Evolutionary conservation across 176 grass and related monocot genomes (phyloP), one percentile per base, ranked within the genome.

Genomic region (Avena sativa): DNA sequence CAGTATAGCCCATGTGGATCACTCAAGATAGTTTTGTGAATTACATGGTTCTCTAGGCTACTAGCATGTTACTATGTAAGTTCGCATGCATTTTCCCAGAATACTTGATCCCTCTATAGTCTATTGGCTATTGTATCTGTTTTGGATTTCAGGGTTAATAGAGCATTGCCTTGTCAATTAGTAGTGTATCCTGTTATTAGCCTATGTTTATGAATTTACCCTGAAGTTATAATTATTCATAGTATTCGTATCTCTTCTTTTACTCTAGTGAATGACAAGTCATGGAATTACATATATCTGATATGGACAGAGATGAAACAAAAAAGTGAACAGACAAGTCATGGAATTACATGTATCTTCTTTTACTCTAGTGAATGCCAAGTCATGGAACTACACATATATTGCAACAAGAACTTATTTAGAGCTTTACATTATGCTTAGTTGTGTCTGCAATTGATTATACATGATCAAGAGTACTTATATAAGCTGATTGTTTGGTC

Each of bases 11-110:
- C 19, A 16, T 52, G 49, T 50, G 49, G 49, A 50, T 40, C 23
- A 30, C 13, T 64, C 26, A 17, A n/a, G 26, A 34, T 38, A 40
- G 17, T 61, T 47, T 1, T 63, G 0, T 38, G 66, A 51, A 52
- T 6, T 38, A 36, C 15, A 9, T 69, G 38, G 23, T 34, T 36
- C 28, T 48, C 9, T 61, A 23, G n/a, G 57, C 57, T 74, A 44
- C 49, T 59, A 36, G 3, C 26, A 75, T 46, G 5, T 19, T 76
- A 2, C 9, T 66, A 4, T 34, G 4, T 34, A 55, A 47, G 11
- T 53, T 78, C 10, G 16, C 30, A 83, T 88, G 36, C 19, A 78
- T 70, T 80, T 34, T 26, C 34, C 34, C 4, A 21, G 48, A 30
- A 21, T 13, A 30, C 25, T 74, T 74, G 6, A 80, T 80, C 23